Evolutionary conservation across 2,329 filamentous ascomycete species (phyloP), one percentile per base, ranked within the genome.

Genomic region (Botryotinia calthae): DNA sequence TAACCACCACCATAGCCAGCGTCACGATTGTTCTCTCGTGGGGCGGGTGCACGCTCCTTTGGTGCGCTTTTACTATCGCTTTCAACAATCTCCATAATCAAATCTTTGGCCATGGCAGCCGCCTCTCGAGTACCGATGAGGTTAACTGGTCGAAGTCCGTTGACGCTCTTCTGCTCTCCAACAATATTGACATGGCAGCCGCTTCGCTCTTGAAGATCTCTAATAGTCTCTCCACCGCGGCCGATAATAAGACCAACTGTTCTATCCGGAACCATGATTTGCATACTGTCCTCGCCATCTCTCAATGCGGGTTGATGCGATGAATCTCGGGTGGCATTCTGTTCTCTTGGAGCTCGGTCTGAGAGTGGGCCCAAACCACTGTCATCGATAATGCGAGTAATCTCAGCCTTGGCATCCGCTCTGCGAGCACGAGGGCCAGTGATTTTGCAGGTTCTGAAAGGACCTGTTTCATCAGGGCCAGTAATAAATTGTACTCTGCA

Each of bases 101-200:
- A 85, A 77, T 96, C 92, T 83, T 96, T 95, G 56, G 94, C 94
- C 75, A 89, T 88, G 64, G 89, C 89, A 66, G 93, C 91, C 70
- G 93, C 91, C 78, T 91, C 88, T 59, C 88, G 88, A 59, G 90
- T 90, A 73, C 94, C 94, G 77, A 97, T 97, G 66, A 97, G 86
- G 81, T 97, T 97, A 75, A 97, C 94, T 42, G 95, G 94, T 68
- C 94, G 90, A 75, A 97, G 86, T 62, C 94, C 94, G 80, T 97
- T 97, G 77, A 97, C 88, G 80, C 93, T 97, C 86, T 97, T 97
- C 77, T 93, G 93, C 83, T 97, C 94, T 78, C 93, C 93, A 58
- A 97, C 93, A 79, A 97, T 97, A 82, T 97, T 97, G 81, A 97
- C 94, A 82, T 97, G 95, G 81, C 94, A 97, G n/a, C 93, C 93